These are phyloP conservation scores for Neocallimastix lanati DNA, from an alignment of 192 early-diverging fungal species.

Conservation along the genomic window DNA sequence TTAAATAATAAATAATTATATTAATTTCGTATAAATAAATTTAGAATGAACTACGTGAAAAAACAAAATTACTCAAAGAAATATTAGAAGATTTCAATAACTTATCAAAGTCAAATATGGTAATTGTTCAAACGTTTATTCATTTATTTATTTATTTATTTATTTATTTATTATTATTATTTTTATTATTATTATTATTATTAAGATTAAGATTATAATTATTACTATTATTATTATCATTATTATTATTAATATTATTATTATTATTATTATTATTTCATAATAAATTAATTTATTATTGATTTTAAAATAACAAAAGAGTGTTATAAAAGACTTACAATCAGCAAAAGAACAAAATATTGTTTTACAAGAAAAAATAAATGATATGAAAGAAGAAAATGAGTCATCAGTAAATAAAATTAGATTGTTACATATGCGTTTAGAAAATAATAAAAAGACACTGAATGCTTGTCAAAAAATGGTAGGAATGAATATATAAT, in stretches of 20 bases:
- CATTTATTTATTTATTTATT: too few species aligned
- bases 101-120: not conserved
- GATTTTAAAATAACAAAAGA: too few species aligned
- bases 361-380: not conserved
- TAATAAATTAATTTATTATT: too few species aligned
- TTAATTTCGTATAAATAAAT: too few species aligned
- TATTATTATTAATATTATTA: too few species aligned
- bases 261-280: too few species aligned
- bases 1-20: too few species aligned
- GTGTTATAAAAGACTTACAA: not conserved
- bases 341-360: not conserved
- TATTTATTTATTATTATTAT: not conserved
- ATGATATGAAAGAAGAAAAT: not conserved
- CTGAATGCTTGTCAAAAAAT: not conserved
- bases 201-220: too few species aligned
- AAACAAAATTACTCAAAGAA: not conserved
- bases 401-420: not conserved
- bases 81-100: not conserved
- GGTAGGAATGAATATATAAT: too few species aligned
- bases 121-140: too few species aligned
- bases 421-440: not conserved
- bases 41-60: not conserved
- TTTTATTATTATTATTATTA: too few species aligned
- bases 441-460: not conserved
- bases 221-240: too few species aligned